Evolutionary conservation across 306 rosid genomes (phyloP).

Genomic region (Quercus parvula): DNA sequence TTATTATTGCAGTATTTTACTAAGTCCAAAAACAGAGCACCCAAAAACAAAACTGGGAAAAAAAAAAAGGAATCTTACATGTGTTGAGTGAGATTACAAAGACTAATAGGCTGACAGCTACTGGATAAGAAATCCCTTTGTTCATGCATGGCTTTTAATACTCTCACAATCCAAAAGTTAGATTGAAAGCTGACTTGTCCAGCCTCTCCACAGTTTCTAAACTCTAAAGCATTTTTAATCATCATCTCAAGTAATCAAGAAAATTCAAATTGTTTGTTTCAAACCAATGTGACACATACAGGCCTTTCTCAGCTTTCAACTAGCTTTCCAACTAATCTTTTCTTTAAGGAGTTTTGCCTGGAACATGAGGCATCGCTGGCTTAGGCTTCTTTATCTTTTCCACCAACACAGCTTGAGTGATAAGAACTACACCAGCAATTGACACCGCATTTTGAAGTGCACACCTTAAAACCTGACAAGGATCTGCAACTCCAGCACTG

Average conservation of each 20-base stretch:
- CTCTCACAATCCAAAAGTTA: not conserved
- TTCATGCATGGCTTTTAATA: not conserved
- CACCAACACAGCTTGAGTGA: conserved; percentile 83
- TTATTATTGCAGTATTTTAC: not conserved
- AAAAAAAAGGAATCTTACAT: not conserved
- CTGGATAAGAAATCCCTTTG: not conserved
- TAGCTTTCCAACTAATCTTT: not conserved
- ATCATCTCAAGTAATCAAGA: conserved; percentile 12
- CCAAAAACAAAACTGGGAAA: not conserved
- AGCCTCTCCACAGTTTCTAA: not conserved
- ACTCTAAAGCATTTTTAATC: not conserved
- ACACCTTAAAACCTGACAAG: conserved; percentile 81
- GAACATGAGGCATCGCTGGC: conserved; percentile 63
- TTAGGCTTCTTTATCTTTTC: conserved; percentile 59
- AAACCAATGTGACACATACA: not conserved
- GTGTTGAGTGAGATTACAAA: not conserved
- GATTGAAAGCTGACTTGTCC: not conserved
- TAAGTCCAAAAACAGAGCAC: not conserved
- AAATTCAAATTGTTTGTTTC: not conserved
- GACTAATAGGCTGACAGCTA: not conserved
- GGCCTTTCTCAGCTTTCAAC: conserved; percentile 3
- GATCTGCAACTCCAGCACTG: conserved; percentile 79
- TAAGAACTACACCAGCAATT: conserved; percentile 72
- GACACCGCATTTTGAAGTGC: conserved; percentile 91
- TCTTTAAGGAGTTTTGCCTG: conserved; percentile 66